Evolutionary conservation across 371 early-diverging fungal species (phyloP).

Genomic region (Cokeromyces recurvatus): DNA sequence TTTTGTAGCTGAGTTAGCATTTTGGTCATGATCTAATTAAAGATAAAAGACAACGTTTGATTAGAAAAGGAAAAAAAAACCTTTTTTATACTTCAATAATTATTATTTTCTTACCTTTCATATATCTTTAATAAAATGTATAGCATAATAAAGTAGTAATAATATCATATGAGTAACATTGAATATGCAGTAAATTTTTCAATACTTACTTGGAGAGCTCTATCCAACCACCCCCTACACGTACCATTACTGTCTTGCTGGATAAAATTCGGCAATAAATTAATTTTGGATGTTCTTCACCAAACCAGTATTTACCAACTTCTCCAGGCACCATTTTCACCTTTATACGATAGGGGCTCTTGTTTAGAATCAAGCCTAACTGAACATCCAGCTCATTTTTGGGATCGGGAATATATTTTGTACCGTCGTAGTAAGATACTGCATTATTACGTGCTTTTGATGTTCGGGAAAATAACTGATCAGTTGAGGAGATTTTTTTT

Average conservation of each 20-base stretch:
- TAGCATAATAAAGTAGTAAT: no score
- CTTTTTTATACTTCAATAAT: no score
- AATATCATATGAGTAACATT: no score
- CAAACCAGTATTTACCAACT: constrained; percentile 65
- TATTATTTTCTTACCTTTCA: no score
- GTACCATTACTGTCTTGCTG: constrained; percentile 73
- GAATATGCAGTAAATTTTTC: no score
- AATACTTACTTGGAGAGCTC: constrained; percentile 50
- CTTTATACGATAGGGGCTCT: constrained; percentile 18
- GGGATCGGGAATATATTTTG: constrained; percentile 23
- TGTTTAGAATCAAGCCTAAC: constrained; percentile 56
- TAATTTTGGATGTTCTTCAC: constrained; percentile 50
- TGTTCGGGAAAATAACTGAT: no score
- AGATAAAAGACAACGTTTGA: no score
- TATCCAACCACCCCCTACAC: constrained; percentile 80
- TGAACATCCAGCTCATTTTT: constrained; percentile 22
- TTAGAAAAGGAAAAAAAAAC: no score
- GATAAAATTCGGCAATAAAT: constrained; percentile 55
- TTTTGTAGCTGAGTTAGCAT: no score
- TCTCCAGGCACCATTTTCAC: constrained; percentile 39
- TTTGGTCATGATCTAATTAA: no score
- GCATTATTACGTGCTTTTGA: no score
- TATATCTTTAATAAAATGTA: constrained; percentile 13
- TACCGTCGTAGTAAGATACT: constrained; percentile 1
- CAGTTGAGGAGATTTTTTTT: constrained; percentile 16